Evolutionary conservation across 176 grass and related monocot species (phyloP), one percentile per base, ranked within the genome.

Genomic region (Ampelocalamus luodianensis): DNA sequence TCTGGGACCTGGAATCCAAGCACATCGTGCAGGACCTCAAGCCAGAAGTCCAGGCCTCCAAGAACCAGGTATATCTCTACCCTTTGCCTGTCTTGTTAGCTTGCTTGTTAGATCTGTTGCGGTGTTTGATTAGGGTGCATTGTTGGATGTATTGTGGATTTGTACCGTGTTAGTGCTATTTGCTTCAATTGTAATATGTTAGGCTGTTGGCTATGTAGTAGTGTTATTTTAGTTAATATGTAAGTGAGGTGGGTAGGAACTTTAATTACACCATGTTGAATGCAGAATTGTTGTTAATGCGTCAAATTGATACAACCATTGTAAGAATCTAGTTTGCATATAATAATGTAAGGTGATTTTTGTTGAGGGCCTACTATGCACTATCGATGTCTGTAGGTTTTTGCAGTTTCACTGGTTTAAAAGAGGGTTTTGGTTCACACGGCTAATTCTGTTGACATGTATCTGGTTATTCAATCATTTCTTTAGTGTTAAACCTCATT

Each of bases 1-100:
- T 95, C 65, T 92, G 87, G 87, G 93, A 95, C 61, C 71, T 94
- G 0, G 87, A 92, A 87, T 92, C 84, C 29, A 94, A 94, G 87
- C 80, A 38, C 40, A 39, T 94, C 32, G 68, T 94, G 82, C 93
- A 90, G 82, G 93, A 92, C 65, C 90, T 94, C 73, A 92, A 83
- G 84, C 90, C 92, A 0, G 92, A 92, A 69, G 82, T 75, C 38
- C 84, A 71, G 75, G 36, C 72, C 69, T 85, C 76, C 69, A 92
- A 90, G 83, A 94, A 83, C 82, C 64, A 88, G 90, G 93, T 92
- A 72, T 38, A 15, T 44, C 9, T 50, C 51, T 18, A 8, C 55
- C 5, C 1, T 46, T 75, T 43, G 24, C 44, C 10, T 79, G 3
- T 9, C 4, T 61, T 0, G 3, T 68, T 70, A 10, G 0, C 17